Base-by-base conservation (phyloP, 257 asterid species). In the Handroanthus guayacan region DNA sequence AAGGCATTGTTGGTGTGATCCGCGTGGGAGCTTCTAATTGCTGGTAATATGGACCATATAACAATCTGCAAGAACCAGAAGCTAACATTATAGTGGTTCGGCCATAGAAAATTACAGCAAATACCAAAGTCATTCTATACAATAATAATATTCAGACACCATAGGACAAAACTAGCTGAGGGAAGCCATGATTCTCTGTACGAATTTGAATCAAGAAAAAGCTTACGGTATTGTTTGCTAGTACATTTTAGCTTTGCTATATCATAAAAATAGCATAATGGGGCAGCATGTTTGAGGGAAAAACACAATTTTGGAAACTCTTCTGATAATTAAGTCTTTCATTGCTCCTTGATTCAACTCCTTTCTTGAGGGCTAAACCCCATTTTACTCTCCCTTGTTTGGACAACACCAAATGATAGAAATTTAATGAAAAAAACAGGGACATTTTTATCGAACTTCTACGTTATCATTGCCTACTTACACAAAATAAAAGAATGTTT, bases 31-130 rank as follows among this genome's bases (percentile, higher is more conserved):
- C 94, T 92, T 85, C 92, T 83, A 75, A 87, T 86, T 54, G 97
- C 90, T 3, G 98, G 98, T 72, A 91, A 78, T 67, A 92, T 87
- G 60, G 82, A 87, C 98, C 98, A 92, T 86, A 92, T 89, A 43
- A 93, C 92, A 74, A 91, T 89, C 98, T 93, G 94, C 79, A 43
- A 82, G 38, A 74, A 34, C 25, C 50, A 67, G 38, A 55, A 80
- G 44, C 47, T 31, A 54, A 61, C 11, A 60, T 5, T 34, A 14
- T 20, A 57, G 44, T 58, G 17, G 16, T 8, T 44, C 20, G 3
- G 9, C 68, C 45, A 8, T 12, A 20, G 47, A 52, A 60, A 67
- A 38, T 51, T 71, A 34, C 47, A 16, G 57, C 34, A 14, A 62
- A 38, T 0, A 41, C 31, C 1, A 5, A 54, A 43, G 20, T 0